Conservation (phyloP, 73 alveolate species). For the Blepharisma japonicum region DNA sequence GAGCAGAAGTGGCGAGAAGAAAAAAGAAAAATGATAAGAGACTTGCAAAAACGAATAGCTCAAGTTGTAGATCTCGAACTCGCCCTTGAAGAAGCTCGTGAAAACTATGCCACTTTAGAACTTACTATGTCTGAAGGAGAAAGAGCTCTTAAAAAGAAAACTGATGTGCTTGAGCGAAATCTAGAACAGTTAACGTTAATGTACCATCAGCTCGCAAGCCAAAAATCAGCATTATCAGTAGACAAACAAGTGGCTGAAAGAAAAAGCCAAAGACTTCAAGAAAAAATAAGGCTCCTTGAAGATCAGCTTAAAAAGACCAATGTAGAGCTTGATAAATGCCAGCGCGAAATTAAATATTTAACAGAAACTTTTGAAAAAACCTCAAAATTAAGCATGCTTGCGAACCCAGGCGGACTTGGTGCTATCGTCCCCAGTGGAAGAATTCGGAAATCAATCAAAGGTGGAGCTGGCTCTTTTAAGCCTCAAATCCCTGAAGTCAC, state of each 20-base stretch:
- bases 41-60: slow-evolving; percentile 52
- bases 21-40: slow-evolving; percentile 5
- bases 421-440: too few species aligned
- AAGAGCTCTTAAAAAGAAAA: slow-evolving; percentile 63
- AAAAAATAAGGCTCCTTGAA: slow-evolving; percentile 39
- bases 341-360: too few species aligned
- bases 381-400: too few species aligned
- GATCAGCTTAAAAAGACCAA: slow-evolving; percentile 31
- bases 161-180: slow-evolving; percentile 64
- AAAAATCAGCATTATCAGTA: slow-evolving; percentile 73
- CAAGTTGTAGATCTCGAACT: slow-evolving; percentile 57
- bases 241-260: slow-evolving; percentile 78
- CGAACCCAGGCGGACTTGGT: too few species aligned
- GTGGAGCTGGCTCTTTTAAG: too few species aligned
- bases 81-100: slow-evolving; percentile 56
- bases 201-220: slow-evolving; percentile 79
- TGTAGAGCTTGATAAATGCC: slow-evolving; percentile 4
- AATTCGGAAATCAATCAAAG: too few species aligned
- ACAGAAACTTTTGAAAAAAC: too few species aligned
- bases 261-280: slow-evolving; percentile 72
- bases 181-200: slow-evolving; percentile 73
- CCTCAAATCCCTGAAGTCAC: too few species aligned
- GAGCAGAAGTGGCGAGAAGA: too few species aligned
- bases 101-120: slow-evolving; percentile 51
- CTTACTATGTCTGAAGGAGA: slow-evolving; percentile 62